phyloP scores from a whole-genome alignment of 192 early-diverging fungal species.

The Coemansia sp. region DNA sequence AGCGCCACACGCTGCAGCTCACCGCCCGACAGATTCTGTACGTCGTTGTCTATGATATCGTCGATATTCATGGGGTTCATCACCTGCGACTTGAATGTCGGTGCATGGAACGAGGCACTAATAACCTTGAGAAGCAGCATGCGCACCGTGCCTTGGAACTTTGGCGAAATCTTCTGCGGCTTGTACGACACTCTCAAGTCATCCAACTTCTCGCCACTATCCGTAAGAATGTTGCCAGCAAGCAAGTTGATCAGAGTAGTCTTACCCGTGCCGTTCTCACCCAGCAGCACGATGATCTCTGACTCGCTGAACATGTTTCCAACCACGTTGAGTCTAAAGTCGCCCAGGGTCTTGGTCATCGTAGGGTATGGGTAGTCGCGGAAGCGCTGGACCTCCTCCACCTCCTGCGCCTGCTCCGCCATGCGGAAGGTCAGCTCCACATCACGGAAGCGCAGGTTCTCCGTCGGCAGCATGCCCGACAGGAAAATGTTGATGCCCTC shows the following conservation, averaged over 20 bases:
- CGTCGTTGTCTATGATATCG: conserved; percentile 88
- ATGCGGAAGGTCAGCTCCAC: conserved; percentile 92
- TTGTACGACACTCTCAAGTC: conserved; percentile 92
- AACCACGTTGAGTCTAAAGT: conserved; percentile 78
- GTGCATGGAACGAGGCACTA: conserved; percentile 77
- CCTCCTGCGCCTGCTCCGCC: conserved; percentile 86
- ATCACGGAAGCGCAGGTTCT: conserved; percentile 98
- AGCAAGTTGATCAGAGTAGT: conserved; percentile 96
- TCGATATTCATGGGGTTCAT: conserved; percentile 94
- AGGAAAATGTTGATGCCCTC: conserved; percentile 99
- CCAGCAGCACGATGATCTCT: conserved; percentile 97
- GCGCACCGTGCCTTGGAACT: conserved; percentile 90
- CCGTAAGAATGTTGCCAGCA: conserved; percentile 78
- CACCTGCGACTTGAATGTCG: conserved; percentile 97
- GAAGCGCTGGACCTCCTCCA: conserved; percentile 57
- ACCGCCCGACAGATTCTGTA: conserved; percentile 89
- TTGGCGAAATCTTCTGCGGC: conserved; percentile 98
- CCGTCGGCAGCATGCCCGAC: conserved; percentile 94
- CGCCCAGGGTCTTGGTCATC: conserved; percentile 85
- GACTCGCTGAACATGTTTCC: conserved; percentile 92
- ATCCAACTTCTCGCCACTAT: conserved; percentile 69
- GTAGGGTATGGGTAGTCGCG: conserved; percentile 82
- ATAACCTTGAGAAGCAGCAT: conserved; percentile 91
- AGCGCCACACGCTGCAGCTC: conserved; percentile 99
- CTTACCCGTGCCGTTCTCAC: conserved; percentile 98